Conservation (phyloP, 169 alveolate species). For the Babesia ovis region DNA sequence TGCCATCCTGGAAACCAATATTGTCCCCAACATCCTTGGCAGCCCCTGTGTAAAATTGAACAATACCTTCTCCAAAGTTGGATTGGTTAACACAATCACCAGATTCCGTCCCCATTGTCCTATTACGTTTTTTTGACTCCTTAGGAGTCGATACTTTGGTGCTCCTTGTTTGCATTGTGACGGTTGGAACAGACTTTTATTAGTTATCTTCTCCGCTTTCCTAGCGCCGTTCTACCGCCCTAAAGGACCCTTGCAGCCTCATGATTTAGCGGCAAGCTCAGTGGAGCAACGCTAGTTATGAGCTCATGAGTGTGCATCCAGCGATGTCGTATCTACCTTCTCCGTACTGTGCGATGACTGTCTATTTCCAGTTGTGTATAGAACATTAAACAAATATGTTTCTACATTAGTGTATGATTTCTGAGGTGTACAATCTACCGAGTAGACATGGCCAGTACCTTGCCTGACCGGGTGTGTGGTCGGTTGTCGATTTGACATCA, state of each 20-base stretch:
- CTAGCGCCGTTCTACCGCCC: too few relatives aligned
- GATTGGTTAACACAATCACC: neutral
- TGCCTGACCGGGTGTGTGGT: neutral
- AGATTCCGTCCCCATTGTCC: neutral
- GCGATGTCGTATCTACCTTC: neutral
- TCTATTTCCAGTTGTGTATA: neutral
- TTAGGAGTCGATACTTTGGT: neutral
- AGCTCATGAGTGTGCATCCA: neutral
- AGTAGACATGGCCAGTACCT: neutral
- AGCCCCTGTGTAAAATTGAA: neutral
- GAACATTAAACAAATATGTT: neutral
- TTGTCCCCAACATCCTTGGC: too few relatives aligned
- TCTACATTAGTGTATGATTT: neutral
- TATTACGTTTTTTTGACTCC: neutral
- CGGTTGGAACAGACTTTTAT: neutral
- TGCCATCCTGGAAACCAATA: too few relatives aligned
- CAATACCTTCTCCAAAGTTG: neutral
- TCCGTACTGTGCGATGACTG: neutral
- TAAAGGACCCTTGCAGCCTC: too few relatives aligned
- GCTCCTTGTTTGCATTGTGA: conserved; percentile 10
- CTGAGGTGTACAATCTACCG: neutral
- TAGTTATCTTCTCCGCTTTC: too few relatives aligned
- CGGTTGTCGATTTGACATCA: too few relatives aligned
- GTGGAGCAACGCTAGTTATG: neutral
- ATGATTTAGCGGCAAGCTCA: too few relatives aligned